Base-by-base conservation (phyloP, 2,329 filamentous ascomycete species). In the Fusarium piperis region DNA sequence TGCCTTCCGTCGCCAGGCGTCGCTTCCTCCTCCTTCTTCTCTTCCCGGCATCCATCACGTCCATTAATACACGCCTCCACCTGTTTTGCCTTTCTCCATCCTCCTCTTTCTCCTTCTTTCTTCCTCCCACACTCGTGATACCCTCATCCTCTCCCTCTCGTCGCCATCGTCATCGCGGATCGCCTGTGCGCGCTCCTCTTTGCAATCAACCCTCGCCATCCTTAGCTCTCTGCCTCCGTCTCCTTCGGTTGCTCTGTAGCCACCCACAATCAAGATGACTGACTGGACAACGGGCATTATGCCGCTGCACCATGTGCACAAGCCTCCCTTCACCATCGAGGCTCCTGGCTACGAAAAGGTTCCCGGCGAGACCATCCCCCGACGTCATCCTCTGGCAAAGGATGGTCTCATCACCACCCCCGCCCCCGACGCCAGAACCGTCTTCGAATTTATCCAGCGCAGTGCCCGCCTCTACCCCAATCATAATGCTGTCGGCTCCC, bases 321-420 rank as follows among this genome's bases (percentile, higher is more conserved):
- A 90, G 81, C 88, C 90, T 35, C 93, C 94, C 15, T 95, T 91
- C 85, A 91, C 92, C 63, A 84, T 94, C 77, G 93, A 96, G 76
- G 89, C 88, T 12, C 85, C 92, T 16, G 92, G 91, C 76, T 89
- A 85, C 72, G 83, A 90, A 78, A 90, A 91, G 74, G 87, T 92
- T 68, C 86, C 91, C 7, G 94, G 94, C 84, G 94, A 97, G 85
- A 95, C 94, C 56, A 91, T 94, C 72, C 94, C 94, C 39, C 92
- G 93, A 75, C 89, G 94, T 65, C 91, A 97, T 80, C 86, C 89
- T 62, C 85, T 86, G 65, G 89, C 92, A 70, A 93, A 92, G 80
- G 87, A 97, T 75, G 90, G 87, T 58, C 90, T 97, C 65, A 83
- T 89, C 70, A 85, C 86, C 61, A 88, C 85, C 11, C 93, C 93